Percentiles rank a stretch among this genome's conserved stretches.
Evolutionary conservation across 805 yeast species (phyloP).

Genomic region (Schizosaccharomyces octosporus): DNA sequence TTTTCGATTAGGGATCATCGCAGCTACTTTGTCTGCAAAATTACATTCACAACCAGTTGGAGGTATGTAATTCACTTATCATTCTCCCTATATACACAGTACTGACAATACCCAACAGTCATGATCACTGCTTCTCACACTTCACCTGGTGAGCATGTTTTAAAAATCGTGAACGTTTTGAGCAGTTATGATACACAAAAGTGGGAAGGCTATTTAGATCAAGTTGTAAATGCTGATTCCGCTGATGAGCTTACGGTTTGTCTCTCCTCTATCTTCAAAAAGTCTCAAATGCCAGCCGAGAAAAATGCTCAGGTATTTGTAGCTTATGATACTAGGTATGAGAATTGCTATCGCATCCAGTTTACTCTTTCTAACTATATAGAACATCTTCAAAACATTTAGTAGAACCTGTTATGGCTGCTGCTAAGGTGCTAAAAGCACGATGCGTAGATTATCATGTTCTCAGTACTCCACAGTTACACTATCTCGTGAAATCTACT

Average conservation of each 20-base stretch:
- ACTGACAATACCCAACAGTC: conserved; percentile 14
- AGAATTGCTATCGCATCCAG: neutral
- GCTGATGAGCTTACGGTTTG: conserved; percentile 20
- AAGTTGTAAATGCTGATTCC: conserved; percentile 43
- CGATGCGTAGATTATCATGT: conserved; percentile 23
- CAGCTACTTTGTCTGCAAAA: conserved; percentile 51
- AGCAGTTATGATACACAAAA: conserved; percentile 67
- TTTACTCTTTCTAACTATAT: neutral
- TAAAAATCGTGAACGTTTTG: conserved; percentile 73
- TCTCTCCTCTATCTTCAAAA: conserved; percentile 18
- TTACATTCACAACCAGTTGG: conserved; percentile 52
- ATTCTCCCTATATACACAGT: neutral
- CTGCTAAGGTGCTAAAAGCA: neutral
- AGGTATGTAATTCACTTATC: neutral
- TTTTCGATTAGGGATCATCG: conserved; percentile 61
- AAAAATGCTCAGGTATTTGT: conserved; percentile 23
- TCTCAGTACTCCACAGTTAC: conserved; percentile 84
- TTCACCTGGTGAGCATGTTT: conserved; percentile 58
- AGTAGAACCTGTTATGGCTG: neutral
- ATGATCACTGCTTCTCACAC: conserved; percentile 44
- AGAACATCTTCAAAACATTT: neutral
- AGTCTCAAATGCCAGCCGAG: conserved; percentile 21
- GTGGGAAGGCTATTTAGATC: conserved; percentile 72
- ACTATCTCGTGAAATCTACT: conserved; percentile 49
- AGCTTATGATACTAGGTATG: conserved; percentile 48